Evolutionary conservation across 148 eudicot species (phyloP).

Genomic region (Rhododendron griersonianum): DNA sequence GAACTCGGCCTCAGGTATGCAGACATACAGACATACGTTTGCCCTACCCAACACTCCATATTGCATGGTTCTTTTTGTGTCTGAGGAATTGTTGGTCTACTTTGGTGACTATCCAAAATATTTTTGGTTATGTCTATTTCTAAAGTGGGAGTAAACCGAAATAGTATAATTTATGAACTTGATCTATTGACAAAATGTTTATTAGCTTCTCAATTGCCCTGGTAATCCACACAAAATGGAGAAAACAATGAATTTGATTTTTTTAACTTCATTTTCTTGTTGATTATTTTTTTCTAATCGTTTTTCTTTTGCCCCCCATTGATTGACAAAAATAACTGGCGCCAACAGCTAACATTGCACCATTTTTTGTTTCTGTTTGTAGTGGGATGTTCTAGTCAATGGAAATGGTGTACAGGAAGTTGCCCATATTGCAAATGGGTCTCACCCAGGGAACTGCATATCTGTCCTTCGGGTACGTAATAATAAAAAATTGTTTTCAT

Average conservation of each 20-base stretch:
- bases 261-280: neutral
- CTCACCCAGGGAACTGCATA: conserved; percentile 53
- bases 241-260: neutral
- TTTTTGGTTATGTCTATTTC: neutral
- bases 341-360: neutral
- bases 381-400: conserved; percentile 58
- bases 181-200: neutral
- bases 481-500: neutral
- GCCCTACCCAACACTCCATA: neutral
- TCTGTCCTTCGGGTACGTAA: conserved; percentile 43
- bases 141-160: neutral
- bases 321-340: neutral
- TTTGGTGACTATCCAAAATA: neutral
- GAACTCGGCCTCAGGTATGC: conserved; percentile 51
- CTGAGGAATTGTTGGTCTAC: neutral
- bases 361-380: neutral
- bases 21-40: neutral
- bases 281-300: neutral
- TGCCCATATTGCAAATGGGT: conserved; percentile 51
- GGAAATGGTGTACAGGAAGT: conserved; percentile 50
- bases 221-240: neutral
- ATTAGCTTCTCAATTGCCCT: neutral
- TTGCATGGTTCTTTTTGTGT: neutral
- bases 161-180: neutral
- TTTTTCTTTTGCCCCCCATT: neutral